Evolutionary conservation across 345 rosid species (phyloP).

Genomic region (Dimocarpus longan): DNA sequence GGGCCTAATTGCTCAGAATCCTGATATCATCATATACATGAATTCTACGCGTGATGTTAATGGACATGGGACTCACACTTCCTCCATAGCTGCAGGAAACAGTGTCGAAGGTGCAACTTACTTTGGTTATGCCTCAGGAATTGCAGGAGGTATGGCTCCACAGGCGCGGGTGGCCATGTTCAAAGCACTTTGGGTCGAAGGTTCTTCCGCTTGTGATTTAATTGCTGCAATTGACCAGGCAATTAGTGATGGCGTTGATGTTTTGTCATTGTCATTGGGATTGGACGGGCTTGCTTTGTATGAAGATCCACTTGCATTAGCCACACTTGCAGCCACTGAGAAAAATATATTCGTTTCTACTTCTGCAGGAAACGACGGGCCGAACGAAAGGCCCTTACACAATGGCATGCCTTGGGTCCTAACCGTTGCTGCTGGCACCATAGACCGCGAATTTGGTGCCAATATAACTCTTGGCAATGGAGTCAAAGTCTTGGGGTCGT

Average conservation of each 20-base stretch:
- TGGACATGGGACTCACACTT: constrained; percentile 67
- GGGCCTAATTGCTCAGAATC: constrained; percentile 38
- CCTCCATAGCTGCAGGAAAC: constrained; percentile 54
- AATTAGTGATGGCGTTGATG: constrained; percentile 53
- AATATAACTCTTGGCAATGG: constrained; percentile 34
- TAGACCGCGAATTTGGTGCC: constrained; percentile 42
- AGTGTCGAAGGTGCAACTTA: constrained; percentile 38
- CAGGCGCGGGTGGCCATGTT: constrained; percentile 52
- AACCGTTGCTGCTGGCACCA: constrained; percentile 49
- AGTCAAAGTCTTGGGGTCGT: constrained; percentile 31
- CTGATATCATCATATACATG: constrained; percentile 41
- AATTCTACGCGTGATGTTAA: constrained; percentile 51
- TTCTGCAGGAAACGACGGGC: constrained; percentile 51
- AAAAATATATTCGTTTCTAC: constrained; percentile 54
- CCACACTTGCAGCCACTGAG: constrained; percentile 51
- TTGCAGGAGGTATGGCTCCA: constrained; percentile 48
- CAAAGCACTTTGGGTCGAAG: constrained; percentile 51
- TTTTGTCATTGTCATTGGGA: constrained; percentile 52
- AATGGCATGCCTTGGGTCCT: constrained; percentile 56
- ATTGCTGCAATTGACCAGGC: constrained; percentile 61
- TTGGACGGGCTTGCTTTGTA: constrained; percentile 31
- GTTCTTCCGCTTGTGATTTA: constrained; percentile 32
- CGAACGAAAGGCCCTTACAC: constrained; percentile 26
- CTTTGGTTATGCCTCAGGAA: constrained; percentile 55
- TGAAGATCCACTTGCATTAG: constrained; percentile 53